Conservation (phyloP, 2,329 filamentous ascomycete species). For the Alternaria sp. region DNA sequence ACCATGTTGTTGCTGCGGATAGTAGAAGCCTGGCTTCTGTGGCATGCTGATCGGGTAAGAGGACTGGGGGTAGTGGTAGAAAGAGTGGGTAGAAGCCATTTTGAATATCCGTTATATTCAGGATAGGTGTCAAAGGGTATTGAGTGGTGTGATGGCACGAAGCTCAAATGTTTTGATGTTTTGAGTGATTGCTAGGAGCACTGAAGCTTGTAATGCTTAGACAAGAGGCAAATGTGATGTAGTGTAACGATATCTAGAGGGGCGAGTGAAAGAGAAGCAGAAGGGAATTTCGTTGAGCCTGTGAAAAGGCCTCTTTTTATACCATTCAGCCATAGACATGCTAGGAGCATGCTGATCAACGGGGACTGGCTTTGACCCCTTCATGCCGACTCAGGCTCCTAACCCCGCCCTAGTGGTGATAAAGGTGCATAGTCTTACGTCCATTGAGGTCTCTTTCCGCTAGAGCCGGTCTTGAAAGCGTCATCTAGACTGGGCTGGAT, state of each 20-base stretch:
- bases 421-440: constrained; percentile 50
- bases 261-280: constrained; percentile 37
- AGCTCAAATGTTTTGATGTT: constrained; percentile 3
- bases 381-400: constrained; percentile 43
- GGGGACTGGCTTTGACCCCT: constrained; percentile 47
- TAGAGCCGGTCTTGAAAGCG: constrained; percentile 45
- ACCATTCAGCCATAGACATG: constrained; percentile 32
- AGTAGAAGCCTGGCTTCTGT: constrained; percentile 52
- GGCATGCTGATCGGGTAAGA: constrained; percentile 52
- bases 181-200: constrained; percentile 6
- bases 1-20: constrained; percentile 45
- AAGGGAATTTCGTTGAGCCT: constrained; percentile 26
- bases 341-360: constrained; percentile 35
- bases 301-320: constrained; percentile 49
- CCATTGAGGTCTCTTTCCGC: constrained; percentile 49
- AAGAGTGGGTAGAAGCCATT: constrained; percentile 50
- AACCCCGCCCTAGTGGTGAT: constrained; percentile 52
- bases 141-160: constrained; percentile 10
- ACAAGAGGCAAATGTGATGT: constrained; percentile 19
- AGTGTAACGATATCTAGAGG: constrained; percentile 22
- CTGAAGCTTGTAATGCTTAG: constrained; percentile 9
- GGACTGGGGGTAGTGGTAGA: constrained; percentile 44
- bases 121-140: constrained; percentile 5
- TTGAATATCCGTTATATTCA: constrained; percentile 14
- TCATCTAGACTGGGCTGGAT: constrained; percentile 48